These are phyloP conservation scores for Phytophthora citricola DNA, from an alignment of 352 stramenopile genomes.

Conservation along the genomic window DNA sequence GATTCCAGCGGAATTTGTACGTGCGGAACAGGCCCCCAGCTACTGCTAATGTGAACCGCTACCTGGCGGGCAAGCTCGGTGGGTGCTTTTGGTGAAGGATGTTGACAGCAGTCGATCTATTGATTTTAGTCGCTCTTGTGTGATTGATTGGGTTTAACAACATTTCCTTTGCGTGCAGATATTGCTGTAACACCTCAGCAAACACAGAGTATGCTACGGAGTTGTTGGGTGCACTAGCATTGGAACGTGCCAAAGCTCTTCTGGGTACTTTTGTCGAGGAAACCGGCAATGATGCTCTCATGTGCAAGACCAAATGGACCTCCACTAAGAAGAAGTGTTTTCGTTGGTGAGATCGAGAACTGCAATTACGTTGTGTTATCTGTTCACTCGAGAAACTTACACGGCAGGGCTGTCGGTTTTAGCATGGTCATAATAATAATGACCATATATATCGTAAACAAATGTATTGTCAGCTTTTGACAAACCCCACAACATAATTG, in stretches of 20 bases:
- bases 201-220: conserved; percentile 11
- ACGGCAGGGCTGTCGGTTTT: no score
- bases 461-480: no score
- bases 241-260: background rate
- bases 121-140: background rate
- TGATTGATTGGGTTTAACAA: background rate
- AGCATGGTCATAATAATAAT: no score
- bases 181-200: conserved; percentile 13
- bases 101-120: background rate
- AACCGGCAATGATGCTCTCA: conserved; percentile 3
- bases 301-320: conserved; percentile 1
- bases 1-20: no score
- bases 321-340: no score
- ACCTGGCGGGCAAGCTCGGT: conserved; percentile 7
- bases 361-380: no score
- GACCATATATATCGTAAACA: no score
- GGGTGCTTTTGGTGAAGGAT: background rate
- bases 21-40: no score
- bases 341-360: no score
- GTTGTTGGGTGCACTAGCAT: background rate
- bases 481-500: no score
- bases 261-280: conserved; percentile 12
- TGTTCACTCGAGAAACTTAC: no score
- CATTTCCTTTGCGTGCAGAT: background rate
- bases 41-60: conserved; percentile 6